Conservation (phyloP, 352 stramenopile genomes). For the Phytophthora podocarpi region DNA sequence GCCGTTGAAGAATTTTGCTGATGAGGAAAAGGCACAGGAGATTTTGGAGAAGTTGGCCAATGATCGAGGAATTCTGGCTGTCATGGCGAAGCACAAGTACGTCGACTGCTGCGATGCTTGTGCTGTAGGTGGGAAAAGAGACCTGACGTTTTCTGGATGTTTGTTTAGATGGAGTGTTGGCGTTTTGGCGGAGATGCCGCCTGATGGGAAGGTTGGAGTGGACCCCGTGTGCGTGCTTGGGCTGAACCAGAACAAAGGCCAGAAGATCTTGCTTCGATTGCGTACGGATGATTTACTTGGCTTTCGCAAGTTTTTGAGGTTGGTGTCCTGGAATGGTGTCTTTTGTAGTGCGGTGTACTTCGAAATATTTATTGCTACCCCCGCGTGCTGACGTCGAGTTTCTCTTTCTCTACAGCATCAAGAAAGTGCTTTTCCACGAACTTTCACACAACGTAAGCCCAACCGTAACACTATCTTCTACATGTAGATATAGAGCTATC, state of each 20-base stretch:
- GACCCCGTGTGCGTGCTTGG: conserved; percentile 91
- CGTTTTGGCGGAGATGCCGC: conserved; percentile 87
- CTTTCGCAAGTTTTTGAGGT: conserved; percentile 90
- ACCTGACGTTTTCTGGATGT: not conserved
- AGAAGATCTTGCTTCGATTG: conserved; percentile 94
- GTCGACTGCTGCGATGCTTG: conserved; percentile 12
- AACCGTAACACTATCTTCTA: not conserved
- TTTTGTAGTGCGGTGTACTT: not conserved
- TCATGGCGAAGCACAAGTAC: conserved; percentile 90
- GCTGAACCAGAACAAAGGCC: conserved; percentile 95
- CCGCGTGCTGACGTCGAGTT: not conserved
- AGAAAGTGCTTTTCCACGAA: conserved; percentile 95
- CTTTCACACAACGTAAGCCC: conserved; percentile 91
- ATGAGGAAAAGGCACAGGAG: conserved; percentile 58
- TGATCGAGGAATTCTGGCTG: conserved; percentile 87
- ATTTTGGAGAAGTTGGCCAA: conserved; percentile 87
- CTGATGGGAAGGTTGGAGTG: conserved; percentile 91
- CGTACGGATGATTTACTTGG: conserved; percentile 94
- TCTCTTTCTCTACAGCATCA: conserved; percentile 62
- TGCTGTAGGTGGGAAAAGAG: not conserved
- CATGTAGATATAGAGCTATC: not conserved
- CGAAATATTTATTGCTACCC: too few species aligned
- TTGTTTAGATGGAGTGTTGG: conserved; percentile 83
- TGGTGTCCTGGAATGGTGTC: not conserved
- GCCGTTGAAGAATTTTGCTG: conserved; percentile 59